Base-by-base conservation (phyloP, 2,329 filamentous ascomycete species). In the Juglanconis sp. region DNA sequence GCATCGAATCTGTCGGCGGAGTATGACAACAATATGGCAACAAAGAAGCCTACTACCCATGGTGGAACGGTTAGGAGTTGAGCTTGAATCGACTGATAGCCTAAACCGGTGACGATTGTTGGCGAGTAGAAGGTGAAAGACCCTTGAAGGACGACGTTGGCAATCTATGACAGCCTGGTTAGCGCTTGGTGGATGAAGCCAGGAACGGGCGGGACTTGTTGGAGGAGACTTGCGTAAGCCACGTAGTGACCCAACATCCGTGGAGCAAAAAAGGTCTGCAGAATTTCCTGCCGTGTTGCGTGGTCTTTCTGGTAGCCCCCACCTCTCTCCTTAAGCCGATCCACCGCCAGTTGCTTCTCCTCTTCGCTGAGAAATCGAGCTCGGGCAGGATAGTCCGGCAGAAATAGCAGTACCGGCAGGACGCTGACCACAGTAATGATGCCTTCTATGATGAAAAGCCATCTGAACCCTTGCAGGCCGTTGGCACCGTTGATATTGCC, bases 41-140 rank as follows among this genome's bases (percentile, higher is more conserved):
- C 64, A 13, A 62, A 63, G 57, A 69, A 69, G 3, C 67, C 67
- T 9, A 70, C 66, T 17, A 69, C 64, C 69, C 68, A 70, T 46
- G 69, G 69, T 1, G 69, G 68, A 3, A 70, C 67, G 1, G 67
- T 68, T 34, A 70, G 54, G 4, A 70, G 64, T 40, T 70, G 69
- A 1, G 68, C 69, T 34, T 68, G 57, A 5, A 70, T 68, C 2
- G 67, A 70, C 30, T 57, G n/a, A 42, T 69, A 71, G 2, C 69
- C 69, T 1, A 70, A 60, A 0, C 69, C 80, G 3, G 79, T 80
- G 8, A 83, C 79, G 74, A 82, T 82, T 61, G 81, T 70, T 0
- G 80, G 80, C 0, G 80, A 80, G 65, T 77, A 83, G 65, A 81
- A 83, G 30, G 82, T 80, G 64, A 83, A 81, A 1, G 68, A 69